Base-by-base conservation (phyloP, 345 rosid genomes). In the Pistacia atlantica region DNA sequence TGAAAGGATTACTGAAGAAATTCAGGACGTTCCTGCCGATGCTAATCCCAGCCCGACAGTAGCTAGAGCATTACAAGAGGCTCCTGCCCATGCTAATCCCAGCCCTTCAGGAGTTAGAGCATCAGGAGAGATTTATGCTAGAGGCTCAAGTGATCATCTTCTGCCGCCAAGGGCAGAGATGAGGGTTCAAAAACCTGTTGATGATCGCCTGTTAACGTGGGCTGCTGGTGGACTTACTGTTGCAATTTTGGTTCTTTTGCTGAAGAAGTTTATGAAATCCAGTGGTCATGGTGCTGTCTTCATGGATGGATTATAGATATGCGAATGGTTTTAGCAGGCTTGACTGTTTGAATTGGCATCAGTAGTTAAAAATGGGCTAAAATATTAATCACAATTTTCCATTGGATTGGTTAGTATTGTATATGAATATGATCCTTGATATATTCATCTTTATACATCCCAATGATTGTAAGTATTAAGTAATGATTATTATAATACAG, bases 271-370 rank as follows among this genome's bases (percentile, higher is more conserved):
- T 22, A 22, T 22, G 25, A 22, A 22, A 22, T 22, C 38, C 48
- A 85, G 87, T 62, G 95, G 97, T 69, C 89, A 87, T 51, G 95
- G 93, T 69, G 83, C 98, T 63, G 80, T 93, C 62, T 87, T 92
- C 85, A 87, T 92, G 93, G 95, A 90, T 80, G 90, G 86, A 64
- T 95, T 98, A 3, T 95, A 86, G 71, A 76, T 14, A 22, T 38
- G 22, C 8, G 13, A 12, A 59, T 59, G 20, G 60, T 59, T 25
- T 38, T 22, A 54, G 25, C 58, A 48, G 70, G 22, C 18, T 37
- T 52, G 63, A 38, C 37, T 13, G 77, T 65, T 54, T 38, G 45
- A 7, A 35, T 46, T 8, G 18, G 48, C 45, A 52, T 64, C 3
- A 61, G 7, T 70, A 52, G 59, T 75, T 71, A 31, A 13, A 54